phyloP scores from a whole-genome alignment of 805 yeast species.

The Pichia manshurica region DNA sequence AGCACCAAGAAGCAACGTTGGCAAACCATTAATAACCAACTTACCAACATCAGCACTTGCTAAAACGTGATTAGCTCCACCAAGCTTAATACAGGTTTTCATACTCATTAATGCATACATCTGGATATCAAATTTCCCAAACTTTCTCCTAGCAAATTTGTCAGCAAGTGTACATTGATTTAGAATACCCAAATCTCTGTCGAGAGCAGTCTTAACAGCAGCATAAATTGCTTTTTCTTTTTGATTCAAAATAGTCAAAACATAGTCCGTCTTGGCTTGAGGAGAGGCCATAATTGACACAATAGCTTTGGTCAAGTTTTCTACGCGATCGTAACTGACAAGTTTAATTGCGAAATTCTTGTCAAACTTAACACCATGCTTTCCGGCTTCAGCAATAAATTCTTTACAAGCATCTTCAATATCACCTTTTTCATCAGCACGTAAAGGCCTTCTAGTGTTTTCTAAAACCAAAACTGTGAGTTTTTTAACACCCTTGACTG shows the following conservation, averaged over 20 bases:
- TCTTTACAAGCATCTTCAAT: slow-evolving; percentile 17
- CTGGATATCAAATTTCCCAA: slow-evolving; percentile 22
- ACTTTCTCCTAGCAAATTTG: slow-evolving; percentile 23
- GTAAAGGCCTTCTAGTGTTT: slow-evolving; percentile 15
- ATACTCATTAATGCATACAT: slow-evolving; percentile 31
- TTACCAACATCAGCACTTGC: slow-evolving; percentile 16
- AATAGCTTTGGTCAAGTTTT: slow-evolving; percentile 13
- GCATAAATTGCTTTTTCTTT: slow-evolving; percentile 23
- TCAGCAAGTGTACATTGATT: slow-evolving; percentile 26
- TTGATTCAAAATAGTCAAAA: slow-evolving; percentile 23
- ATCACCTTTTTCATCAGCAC: slow-evolving; percentile 13
- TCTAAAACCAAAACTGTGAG: slow-evolving; percentile 17
- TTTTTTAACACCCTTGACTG: slow-evolving; percentile 15
- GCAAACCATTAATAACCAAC: slow-evolving; percentile 18
- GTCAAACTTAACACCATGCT: slow-evolving; percentile 19
- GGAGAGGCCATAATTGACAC: slow-evolving; percentile 14
- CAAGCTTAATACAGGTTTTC: slow-evolving; percentile 29
- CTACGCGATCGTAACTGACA: slow-evolving; percentile 12
- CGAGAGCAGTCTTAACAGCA: slow-evolving; percentile 25
- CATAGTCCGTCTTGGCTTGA: slow-evolving; percentile 19
- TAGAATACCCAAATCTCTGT: slow-evolving; percentile 25
- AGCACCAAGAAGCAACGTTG: slow-evolving; percentile 25
- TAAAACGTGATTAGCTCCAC: slow-evolving; percentile 26
- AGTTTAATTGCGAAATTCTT: slow-evolving; percentile 7
- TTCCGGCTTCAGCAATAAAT: slow-evolving; percentile 16